A percentile compares a stretch with the other conserved stretches of the same genome.
Conservation (phyloP, 495 filamentous ascomycete genomes). For the Aspergillus conjunctus region DNA sequence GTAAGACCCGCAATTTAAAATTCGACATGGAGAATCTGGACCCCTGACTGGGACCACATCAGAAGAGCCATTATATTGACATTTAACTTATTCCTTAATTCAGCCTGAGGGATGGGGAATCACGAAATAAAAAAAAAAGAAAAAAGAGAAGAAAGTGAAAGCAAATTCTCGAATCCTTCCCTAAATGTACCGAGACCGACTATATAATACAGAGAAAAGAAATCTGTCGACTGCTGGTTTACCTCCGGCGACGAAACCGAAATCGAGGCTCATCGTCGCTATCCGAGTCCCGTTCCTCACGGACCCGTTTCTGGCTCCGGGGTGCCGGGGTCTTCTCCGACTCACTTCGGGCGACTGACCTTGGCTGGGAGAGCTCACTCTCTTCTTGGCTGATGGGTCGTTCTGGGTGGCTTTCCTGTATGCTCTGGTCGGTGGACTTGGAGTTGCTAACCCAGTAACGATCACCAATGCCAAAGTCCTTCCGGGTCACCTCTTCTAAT, state of each 20-base stretch:
- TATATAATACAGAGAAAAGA: conserved; percentile 4
- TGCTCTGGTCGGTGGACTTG: conserved; percentile 29
- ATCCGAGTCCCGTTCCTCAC: conserved; percentile 40
- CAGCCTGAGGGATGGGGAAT: too few relatives aligned
- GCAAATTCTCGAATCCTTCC: conserved; percentile 5
- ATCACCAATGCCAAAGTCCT: conserved; percentile 82
- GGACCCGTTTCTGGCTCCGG: conserved; percentile 46
- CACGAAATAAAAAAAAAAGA: too few relatives aligned
- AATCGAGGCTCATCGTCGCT: conserved; percentile 60
- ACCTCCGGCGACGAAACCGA: conserved; percentile 58
- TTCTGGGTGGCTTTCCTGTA: conserved; percentile 21
- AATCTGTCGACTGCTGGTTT: conserved; percentile 10
- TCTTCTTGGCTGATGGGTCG: conserved; percentile 22
- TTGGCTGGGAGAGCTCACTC: conserved; percentile 24
- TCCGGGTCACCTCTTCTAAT: conserved; percentile 76
- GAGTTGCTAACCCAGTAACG: conserved; percentile 66
- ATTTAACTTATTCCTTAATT: too few relatives aligned
- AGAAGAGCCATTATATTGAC: too few relatives aligned
- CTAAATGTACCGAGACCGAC: conserved; percentile 8
- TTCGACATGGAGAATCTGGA: not conserved
- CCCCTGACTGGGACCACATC: too few relatives aligned
- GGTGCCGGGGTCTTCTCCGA: conserved; percentile 16
- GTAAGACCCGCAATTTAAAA: conserved; percentile 5
- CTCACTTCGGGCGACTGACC: conserved; percentile 15
- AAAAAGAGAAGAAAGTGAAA: not conserved